phyloP scores from a whole-genome alignment of 2,329 filamentous ascomycete genomes.

The Cladosporium oxysporum region DNA sequence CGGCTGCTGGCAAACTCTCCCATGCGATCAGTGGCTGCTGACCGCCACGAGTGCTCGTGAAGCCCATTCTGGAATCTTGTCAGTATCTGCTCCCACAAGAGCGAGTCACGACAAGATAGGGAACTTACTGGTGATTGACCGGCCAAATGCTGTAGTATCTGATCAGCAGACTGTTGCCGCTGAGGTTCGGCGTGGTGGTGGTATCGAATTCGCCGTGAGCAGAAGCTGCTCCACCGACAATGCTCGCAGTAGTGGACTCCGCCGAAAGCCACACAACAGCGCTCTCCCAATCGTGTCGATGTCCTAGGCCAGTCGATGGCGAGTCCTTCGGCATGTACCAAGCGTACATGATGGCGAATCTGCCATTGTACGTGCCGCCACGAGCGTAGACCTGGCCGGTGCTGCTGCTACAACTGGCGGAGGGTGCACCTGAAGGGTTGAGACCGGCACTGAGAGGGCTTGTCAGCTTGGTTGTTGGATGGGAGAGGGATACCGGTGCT shows the following conservation, averaged over 20 bases:
- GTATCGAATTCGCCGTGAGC: slow-evolving; percentile 54
- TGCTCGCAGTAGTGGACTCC: slow-evolving; percentile 42
- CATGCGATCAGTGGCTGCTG: slow-evolving; percentile 48
- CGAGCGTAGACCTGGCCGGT: slow-evolving; percentile 57
- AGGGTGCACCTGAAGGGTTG: slow-evolving; percentile 41
- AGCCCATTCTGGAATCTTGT: slow-evolving; percentile 58
- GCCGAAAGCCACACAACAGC: slow-evolving; percentile 54
- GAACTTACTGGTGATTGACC: slow-evolving; percentile 49
- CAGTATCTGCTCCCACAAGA: slow-evolving; percentile 22
- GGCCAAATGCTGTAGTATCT: slow-evolving; percentile 53
- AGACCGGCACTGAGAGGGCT: slow-evolving; percentile 45
- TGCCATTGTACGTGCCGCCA: slow-evolving; percentile 42
- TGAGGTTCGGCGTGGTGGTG: slow-evolving; percentile 44
- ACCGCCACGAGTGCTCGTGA: slow-evolving; percentile 67
- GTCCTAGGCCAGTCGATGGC: slow-evolving; percentile 48
- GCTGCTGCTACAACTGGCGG: slow-evolving; percentile 45
- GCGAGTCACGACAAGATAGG: no score
- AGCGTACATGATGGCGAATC: slow-evolving; percentile 54
- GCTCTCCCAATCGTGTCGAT: slow-evolving; percentile 60
- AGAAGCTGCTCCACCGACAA: slow-evolving; percentile 55
- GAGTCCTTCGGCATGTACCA: slow-evolving; percentile 56
- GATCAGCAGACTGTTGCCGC: slow-evolving; percentile 49
- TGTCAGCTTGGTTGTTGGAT: not conserved
- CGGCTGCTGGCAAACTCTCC: slow-evolving; percentile 50
- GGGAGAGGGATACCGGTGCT: slow-evolving; percentile 19